A percentile compares a stretch with the other conserved stretches of the same genome.
Evolutionary conservation across 2,329 filamentous ascomycete species (phyloP).

Genomic region (Botrytis pseudocinerea): DNA sequence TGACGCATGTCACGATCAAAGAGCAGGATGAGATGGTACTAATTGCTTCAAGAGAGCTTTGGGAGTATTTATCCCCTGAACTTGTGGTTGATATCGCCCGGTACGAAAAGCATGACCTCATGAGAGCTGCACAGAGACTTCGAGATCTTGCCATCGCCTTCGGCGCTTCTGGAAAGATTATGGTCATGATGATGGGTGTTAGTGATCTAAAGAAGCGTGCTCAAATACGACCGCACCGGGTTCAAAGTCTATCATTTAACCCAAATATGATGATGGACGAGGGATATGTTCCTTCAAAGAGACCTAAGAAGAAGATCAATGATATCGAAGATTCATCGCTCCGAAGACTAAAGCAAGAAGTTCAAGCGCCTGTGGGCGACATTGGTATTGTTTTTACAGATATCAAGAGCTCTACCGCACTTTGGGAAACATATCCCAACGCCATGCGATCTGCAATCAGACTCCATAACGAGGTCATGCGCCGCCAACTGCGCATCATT

Average conservation of each 20-base stretch:
- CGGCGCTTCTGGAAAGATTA: conserved; percentile 89
- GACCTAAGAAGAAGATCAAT: conserved; percentile 64
- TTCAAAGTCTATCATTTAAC: conserved; percentile 77
- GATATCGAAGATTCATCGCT: conserved; percentile 79
- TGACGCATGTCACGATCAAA: conserved; percentile 73
- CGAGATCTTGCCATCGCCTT: conserved; percentile 95
- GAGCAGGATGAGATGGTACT: conserved; percentile 94
- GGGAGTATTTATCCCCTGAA: conserved; percentile 90
- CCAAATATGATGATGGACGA: conserved; percentile 74
- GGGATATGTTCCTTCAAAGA: conserved; percentile 63
- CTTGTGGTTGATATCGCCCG: conserved; percentile 89
- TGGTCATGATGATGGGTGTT: conserved; percentile 98
- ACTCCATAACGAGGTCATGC: conserved; percentile 96
- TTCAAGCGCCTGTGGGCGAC: conserved; percentile 86
- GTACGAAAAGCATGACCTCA: conserved; percentile 82
- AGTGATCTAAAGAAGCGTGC: conserved; percentile 86
- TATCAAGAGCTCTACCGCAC: conserved; percentile 94
- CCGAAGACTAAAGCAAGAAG: conserved; percentile 82
- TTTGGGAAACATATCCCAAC: conserved; percentile 94
- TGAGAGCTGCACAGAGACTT: conserved; percentile 92
- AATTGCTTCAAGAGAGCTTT: conserved; percentile 87
- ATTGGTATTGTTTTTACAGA: conserved; percentile 96
- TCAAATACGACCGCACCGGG: conserved; percentile 67
- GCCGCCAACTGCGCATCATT: conserved; percentile 86
- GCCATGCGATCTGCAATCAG: conserved; percentile 97